Percentiles rank a stretch among this genome's conserved stretches.
phyloP scores from a whole-genome alignment of 2,329 filamentous ascomycete species.

The Fusarium transvaalense region DNA sequence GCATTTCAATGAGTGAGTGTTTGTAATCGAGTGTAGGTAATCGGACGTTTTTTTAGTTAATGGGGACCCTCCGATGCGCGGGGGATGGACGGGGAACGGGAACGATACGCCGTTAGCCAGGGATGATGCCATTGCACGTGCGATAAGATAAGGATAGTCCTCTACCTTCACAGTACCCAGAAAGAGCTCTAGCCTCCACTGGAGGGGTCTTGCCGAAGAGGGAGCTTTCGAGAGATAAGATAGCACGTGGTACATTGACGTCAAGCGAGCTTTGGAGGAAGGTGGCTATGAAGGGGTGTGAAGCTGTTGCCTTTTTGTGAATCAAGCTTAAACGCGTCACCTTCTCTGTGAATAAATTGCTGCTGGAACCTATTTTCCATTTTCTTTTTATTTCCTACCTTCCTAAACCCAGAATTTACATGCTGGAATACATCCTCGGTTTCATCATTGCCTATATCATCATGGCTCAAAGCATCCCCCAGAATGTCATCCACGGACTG shows the following conservation, averaged over 20 bases:
- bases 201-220: too few species aligned
- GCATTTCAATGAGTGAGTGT: constrained; percentile 34
- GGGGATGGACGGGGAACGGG: constrained; percentile 29
- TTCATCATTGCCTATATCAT: constrained; percentile 34
- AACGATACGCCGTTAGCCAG: constrained; percentile 14
- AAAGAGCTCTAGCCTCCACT: too few species aligned
- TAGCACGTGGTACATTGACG: constrained; percentile 33
- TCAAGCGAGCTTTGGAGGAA: constrained; percentile 15
- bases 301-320: constrained; percentile 34
- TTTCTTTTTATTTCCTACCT: too few species aligned
- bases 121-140: constrained; percentile 50
- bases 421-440: constrained; percentile 31
- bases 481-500: constrained; percentile 37
- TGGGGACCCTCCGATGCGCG: constrained; percentile 33
- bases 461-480: constrained; percentile 49
- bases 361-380: background rate
- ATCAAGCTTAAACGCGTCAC: constrained; percentile 38
- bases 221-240: constrained; percentile 25
- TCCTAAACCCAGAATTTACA: constrained; percentile 10
- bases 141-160: constrained; percentile 11
- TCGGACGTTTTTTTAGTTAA: constrained; percentile 29
- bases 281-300: constrained; percentile 15
- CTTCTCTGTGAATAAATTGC: constrained; percentile 9
- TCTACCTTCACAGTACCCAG: too few species aligned
- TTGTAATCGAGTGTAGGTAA: constrained; percentile 41